These are phyloP conservation scores for Mucor plumbeus DNA, from an alignment of 371 early-diverging fungal genomes.

Conservation along the genomic window DNA sequence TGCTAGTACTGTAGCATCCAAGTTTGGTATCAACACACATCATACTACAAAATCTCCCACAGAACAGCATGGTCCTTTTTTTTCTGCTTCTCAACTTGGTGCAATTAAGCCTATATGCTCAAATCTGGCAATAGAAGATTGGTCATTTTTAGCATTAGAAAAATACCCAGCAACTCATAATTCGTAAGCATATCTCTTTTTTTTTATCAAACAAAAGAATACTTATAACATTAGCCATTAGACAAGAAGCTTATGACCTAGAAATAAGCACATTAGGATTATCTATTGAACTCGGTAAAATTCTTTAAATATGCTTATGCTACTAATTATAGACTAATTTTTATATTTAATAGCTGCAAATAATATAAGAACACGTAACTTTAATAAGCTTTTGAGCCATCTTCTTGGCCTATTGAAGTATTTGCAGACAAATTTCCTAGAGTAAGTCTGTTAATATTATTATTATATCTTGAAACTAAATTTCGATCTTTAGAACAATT, in stretches of 20 bases:
- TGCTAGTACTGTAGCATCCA: background rate
- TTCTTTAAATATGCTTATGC: background rate
- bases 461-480: background rate
- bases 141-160: slow-evolving; percentile 43
- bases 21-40: background rate
- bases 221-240: slow-evolving; percentile 18
- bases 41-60: slow-evolving; percentile 17
- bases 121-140: slow-evolving; percentile 30
- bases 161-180: slow-evolving; percentile 56
- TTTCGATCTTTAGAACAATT: slow-evolving; percentile 20
- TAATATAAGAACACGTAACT: slow-evolving; percentile 69
- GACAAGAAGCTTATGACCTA: slow-evolving; percentile 76
- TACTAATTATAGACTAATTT: background rate
- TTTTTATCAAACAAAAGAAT: background rate
- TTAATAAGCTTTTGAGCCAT: slow-evolving; percentile 67
- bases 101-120: slow-evolving; percentile 57
- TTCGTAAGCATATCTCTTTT: slow-evolving; percentile 37
- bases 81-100: slow-evolving; percentile 43
- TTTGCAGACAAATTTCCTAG: slow-evolving; percentile 45
- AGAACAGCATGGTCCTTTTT: slow-evolving; percentile 32
- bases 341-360: slow-evolving; percentile 56
- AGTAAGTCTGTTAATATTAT: slow-evolving; percentile 44
- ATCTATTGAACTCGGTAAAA: slow-evolving; percentile 68
- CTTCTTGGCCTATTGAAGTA: slow-evolving; percentile 61
- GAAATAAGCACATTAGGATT: slow-evolving; percentile 72